Conservation (phyloP, 768 basidiomycete genomes). For the Crassisporium funariophilum region DNA sequence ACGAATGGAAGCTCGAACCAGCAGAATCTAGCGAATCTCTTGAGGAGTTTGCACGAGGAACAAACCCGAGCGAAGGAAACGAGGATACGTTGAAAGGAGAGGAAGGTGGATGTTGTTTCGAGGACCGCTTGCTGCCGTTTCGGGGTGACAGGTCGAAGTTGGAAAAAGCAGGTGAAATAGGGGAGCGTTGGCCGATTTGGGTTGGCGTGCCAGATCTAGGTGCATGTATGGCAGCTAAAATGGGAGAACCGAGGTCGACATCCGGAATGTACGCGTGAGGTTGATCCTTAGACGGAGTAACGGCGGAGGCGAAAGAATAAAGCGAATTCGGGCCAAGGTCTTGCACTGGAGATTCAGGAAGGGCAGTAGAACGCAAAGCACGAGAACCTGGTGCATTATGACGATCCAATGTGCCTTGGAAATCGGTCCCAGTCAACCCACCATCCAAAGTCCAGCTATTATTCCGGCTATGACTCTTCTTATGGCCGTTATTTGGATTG, state of each 20-base stretch:
- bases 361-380: constrained; percentile 54
- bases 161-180: constrained; percentile 50
- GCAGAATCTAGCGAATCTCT: constrained; percentile 77
- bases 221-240: constrained; percentile 38
- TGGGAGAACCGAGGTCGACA: constrained; percentile 50
- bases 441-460: constrained; percentile 59
- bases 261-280: constrained; percentile 48
- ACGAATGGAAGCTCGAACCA: constrained; percentile 87
- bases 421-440: constrained; percentile 29
- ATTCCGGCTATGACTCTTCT: constrained; percentile 49
- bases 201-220: constrained; percentile 72
- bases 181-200: constrained; percentile 54
- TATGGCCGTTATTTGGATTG: constrained; percentile 23
- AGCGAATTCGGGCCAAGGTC: constrained; percentile 36
- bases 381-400: constrained; percentile 36
- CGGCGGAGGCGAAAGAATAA: constrained; percentile 33
- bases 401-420: constrained; percentile 33
- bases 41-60: constrained; percentile 73
- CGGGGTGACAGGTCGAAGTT: constrained; percentile 42
- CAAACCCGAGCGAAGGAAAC: constrained; percentile 64
- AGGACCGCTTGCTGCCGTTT: constrained; percentile 50
- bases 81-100: constrained; percentile 55
- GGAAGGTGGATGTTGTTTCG: constrained; percentile 52
- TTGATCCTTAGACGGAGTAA: constrained; percentile 23
- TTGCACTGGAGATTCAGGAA: constrained; percentile 61